These are phyloP conservation scores for Phaeosphaeria sp. DNA, from an alignment of 2,329 filamentous ascomycete genomes.

Conservation along the genomic window DNA sequence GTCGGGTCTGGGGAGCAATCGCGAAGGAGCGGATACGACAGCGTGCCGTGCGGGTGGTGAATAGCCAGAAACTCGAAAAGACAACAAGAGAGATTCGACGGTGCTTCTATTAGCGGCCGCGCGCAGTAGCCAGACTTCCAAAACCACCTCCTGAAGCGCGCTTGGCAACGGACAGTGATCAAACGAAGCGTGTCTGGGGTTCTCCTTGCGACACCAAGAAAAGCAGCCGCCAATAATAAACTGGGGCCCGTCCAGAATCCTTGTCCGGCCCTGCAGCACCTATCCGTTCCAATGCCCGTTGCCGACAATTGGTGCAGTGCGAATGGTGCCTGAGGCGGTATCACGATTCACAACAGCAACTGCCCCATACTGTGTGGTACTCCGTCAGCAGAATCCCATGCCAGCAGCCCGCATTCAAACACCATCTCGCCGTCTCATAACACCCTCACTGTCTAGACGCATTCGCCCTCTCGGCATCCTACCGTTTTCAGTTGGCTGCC, in stretches of 20 bases:
- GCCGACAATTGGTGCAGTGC: slow-evolving; percentile 9
- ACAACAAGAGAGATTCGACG: background rate
- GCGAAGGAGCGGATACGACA: slow-evolving; percentile 42
- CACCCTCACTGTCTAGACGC: background rate
- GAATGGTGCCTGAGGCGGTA: background rate
- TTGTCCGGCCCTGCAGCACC: slow-evolving; percentile 28
- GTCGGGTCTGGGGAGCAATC: slow-evolving; percentile 19
- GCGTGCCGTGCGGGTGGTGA: slow-evolving; percentile 11
- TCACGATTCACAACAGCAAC: background rate
- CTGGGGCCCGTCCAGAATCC: slow-evolving; percentile 19
- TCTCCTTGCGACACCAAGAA: slow-evolving; percentile 13
- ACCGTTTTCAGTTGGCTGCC: slow-evolving; percentile 21
- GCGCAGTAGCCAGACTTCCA: slow-evolving; percentile 1
- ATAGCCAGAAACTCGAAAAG: slow-evolving; percentile 8
- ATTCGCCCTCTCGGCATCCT: slow-evolving; percentile 19
- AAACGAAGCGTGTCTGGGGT: slow-evolving; percentile 29
- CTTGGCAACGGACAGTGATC: slow-evolving; percentile 26
- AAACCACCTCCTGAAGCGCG: slow-evolving; percentile 33
- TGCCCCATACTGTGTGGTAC: background rate
- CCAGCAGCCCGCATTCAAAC: background rate
- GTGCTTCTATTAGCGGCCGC: background rate
- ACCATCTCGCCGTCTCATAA: background rate
- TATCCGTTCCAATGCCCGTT: background rate
- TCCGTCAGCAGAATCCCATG: background rate
- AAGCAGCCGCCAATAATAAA: slow-evolving; percentile 1